Evolutionary conservation across 306 rosid genomes (phyloP).

Genomic region (Echinosophora koreensis): DNA sequence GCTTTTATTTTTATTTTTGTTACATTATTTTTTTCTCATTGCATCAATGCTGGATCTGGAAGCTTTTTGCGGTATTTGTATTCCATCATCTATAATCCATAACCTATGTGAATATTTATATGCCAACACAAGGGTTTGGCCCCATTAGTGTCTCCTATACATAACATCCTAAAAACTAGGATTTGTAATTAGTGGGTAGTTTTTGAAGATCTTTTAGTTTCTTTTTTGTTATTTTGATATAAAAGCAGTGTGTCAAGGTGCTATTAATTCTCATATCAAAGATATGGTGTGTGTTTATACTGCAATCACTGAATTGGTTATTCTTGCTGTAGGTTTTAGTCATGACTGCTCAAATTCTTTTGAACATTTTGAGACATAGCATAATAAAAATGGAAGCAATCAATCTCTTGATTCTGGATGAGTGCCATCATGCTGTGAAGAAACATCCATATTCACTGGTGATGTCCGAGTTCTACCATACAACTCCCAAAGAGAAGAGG

Average conservation of each 20-base stretch:
- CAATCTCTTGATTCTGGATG: slow-evolving; percentile 90
- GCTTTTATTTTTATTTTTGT: slow-evolving; percentile 3
- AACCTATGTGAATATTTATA: not conserved
- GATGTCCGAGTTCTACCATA: slow-evolving; percentile 99
- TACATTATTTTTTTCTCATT: slow-evolving; percentile 20
- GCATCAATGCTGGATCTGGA: slow-evolving; percentile 8
- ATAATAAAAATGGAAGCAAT: slow-evolving; percentile 93
- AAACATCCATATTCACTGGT: slow-evolving; percentile 98
- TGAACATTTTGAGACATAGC: slow-evolving; percentile 99
- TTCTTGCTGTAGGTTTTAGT: slow-evolving; percentile 83
- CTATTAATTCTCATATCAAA: slow-evolving; percentile 15
- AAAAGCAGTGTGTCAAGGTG: not conserved
- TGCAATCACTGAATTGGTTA: slow-evolving; percentile 37
- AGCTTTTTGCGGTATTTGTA: slow-evolving; percentile 12
- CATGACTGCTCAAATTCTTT: slow-evolving; percentile 98
- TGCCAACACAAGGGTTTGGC: not conserved
- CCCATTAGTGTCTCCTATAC: no score
- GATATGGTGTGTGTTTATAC: slow-evolving; percentile 32
- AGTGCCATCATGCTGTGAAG: slow-evolving; percentile 99
- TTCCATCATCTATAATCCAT: not conserved
- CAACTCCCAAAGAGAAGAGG: slow-evolving; percentile 85
- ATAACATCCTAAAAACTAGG: no score
- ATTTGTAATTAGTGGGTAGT: not conserved
- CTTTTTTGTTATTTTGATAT: not conserved
- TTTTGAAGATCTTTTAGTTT: slow-evolving; percentile 16